Evolutionary conservation across 257 asterid genomes (phyloP).

Genomic region (Asclepias syriaca): DNA sequence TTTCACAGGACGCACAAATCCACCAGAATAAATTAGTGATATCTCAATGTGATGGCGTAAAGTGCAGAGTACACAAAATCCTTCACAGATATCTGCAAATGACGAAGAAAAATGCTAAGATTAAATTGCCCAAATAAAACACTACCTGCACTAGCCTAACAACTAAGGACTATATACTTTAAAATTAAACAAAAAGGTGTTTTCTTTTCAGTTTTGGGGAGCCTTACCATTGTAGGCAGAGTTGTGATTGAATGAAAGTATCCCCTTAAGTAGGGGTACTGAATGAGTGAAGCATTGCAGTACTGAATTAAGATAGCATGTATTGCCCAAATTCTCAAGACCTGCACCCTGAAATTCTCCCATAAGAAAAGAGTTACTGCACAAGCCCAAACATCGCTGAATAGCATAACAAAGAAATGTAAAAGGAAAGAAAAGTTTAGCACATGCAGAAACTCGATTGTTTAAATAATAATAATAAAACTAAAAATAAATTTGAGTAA

Average conservation of each 20-base stretch:
- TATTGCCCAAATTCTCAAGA: constrained; percentile 75
- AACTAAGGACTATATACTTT: not conserved
- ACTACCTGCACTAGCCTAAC: not conserved
- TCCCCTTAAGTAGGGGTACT: constrained; percentile 62
- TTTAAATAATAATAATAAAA: not conserved
- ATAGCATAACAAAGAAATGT: not conserved
- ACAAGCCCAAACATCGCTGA: not conserved
- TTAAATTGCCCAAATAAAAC: not conserved
- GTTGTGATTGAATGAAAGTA: constrained; percentile 30
- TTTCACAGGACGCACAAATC: constrained; percentile 40
- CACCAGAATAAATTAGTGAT: constrained; percentile 31
- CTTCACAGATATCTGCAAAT: constrained; percentile 42
- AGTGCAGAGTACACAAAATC: constrained; percentile 49
- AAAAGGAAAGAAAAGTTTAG: not conserved
- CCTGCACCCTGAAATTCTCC: constrained; percentile 70
- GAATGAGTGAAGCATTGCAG: constrained; percentile 84
- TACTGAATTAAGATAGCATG: constrained; percentile 81
- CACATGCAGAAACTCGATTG: not conserved
- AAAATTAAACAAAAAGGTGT: not conserved
- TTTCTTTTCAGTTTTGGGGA: not conserved
- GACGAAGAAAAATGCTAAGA: not conserved
- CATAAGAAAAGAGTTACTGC: not conserved
- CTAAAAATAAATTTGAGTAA: not conserved
- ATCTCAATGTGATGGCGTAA: constrained; percentile 41
- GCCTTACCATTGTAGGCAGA: constrained; percentile 41